phyloP scores from a whole-genome alignment of 495 filamentous ascomycete genomes.

The Penicillium arizonense region DNA sequence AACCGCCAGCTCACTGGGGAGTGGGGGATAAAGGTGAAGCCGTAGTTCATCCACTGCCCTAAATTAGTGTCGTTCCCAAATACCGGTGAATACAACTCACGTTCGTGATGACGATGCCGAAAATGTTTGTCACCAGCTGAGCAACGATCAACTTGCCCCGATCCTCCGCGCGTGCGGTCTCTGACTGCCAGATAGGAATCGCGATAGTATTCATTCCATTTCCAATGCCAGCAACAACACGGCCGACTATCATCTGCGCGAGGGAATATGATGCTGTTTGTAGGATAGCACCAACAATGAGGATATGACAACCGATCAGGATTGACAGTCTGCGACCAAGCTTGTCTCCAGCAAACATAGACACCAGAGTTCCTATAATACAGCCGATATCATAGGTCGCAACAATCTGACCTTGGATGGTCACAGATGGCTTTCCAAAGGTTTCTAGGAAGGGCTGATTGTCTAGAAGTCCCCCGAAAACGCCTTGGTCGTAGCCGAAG shows the following conservation, averaged over 20 bases:
- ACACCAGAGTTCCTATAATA: conserved; percentile 6
- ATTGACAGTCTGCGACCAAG: conserved; percentile 51
- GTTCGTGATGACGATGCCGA: conserved; percentile 24
- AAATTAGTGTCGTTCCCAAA: background rate
- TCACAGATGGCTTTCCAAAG: conserved; percentile 8
- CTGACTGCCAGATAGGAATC: conserved; percentile 44
- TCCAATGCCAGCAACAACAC: conserved; percentile 40
- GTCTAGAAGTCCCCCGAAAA: conserved; percentile 28
- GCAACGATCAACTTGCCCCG: conserved; percentile 58
- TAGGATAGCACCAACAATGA: conserved; percentile 50
- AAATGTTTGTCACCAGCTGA: conserved; percentile 56
- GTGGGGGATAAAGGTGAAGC: conserved; percentile 13
- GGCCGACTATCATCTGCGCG: conserved; percentile 43
- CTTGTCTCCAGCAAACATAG: conserved; percentile 30
- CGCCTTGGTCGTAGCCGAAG: conserved; percentile 32
- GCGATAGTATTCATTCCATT: conserved; percentile 41
- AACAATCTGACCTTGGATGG: conserved; percentile 14
- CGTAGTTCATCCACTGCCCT: conserved; percentile 16
- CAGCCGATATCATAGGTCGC: conserved; percentile 14
- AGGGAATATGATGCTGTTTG: conserved; percentile 48
- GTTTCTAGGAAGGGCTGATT: conserved; percentile 9
- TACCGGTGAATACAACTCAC: background rate
- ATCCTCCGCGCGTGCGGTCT: conserved; percentile 52
- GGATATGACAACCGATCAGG: conserved; percentile 43
- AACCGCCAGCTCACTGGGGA: conserved; percentile 46